Conservation (phyloP, 176 grass and related monocot genomes). For the Microstegium vimineum region DNA sequence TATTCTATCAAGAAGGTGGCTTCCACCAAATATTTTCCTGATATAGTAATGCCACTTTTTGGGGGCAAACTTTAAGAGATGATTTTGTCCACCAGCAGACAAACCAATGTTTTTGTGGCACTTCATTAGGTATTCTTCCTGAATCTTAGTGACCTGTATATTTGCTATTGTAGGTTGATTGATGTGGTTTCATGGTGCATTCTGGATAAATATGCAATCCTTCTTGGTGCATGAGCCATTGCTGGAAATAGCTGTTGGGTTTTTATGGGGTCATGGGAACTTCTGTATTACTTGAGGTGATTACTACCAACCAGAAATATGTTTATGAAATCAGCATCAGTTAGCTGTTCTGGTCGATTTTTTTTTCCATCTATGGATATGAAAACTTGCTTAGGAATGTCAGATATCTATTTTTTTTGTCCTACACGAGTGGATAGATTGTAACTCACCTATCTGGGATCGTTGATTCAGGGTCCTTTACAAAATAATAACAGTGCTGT, state of each 20-base stretch:
- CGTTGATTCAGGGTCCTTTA: constrained; percentile 32
- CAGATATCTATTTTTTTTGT: constrained; percentile 22
- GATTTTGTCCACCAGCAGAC: neutral
- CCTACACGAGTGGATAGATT: constrained; percentile 5
- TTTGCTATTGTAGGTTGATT: constrained; percentile 31
- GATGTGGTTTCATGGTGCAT: constrained; percentile 22
- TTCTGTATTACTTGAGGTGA: constrained; percentile 38
- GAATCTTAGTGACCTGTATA: constrained; percentile 14
- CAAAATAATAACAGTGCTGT: constrained; percentile 21
- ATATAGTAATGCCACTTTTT: neutral
- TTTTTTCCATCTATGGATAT: constrained; percentile 20
- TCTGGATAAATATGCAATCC: neutral
- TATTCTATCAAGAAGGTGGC: no score
- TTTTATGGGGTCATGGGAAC: constrained; percentile 16
- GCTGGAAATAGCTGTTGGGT: constrained; percentile 14
- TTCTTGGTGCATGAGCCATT: constrained; percentile 7
- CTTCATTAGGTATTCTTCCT: neutral
- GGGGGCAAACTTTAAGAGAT: neutral
- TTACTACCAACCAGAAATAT: constrained; percentile 36
- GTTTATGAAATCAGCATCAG: constrained; percentile 12
- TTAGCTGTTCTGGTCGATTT: constrained; percentile 7
- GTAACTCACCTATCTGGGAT: constrained; percentile 13
- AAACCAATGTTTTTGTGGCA: neutral
- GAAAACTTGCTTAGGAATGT: constrained; percentile 18
- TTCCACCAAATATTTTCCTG: no score